Percentiles rank a stretch among this genome's conserved stretches.
Conservation (phyloP, 1,284 basidiomycete species). For the Heterobasidion annosum region DNA sequence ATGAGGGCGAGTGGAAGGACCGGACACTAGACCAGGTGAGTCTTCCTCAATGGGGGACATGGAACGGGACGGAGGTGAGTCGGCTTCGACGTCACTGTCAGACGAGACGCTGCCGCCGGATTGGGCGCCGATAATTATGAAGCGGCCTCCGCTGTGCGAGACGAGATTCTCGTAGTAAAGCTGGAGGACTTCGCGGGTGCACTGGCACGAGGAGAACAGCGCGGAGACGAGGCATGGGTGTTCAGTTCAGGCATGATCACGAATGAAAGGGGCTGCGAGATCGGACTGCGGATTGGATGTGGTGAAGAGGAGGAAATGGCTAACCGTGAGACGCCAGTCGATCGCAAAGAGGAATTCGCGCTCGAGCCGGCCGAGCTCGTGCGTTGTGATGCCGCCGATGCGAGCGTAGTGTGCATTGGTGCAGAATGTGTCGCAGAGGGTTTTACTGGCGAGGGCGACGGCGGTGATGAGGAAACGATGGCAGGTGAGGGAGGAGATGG, state of each 20-base stretch:
- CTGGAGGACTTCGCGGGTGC: constrained; percentile 71
- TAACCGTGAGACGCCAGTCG: constrained; percentile 88
- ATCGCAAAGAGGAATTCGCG: constrained; percentile 85
- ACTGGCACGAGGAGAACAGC: constrained; percentile 29
- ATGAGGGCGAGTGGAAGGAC: constrained; percentile 4
- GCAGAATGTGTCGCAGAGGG: constrained; percentile 89
- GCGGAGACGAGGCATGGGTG: neutral
- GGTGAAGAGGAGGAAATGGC: constrained; percentile 17
- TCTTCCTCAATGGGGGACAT: constrained; percentile 30
- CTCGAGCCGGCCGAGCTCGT: constrained; percentile 88
- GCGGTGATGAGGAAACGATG: constrained; percentile 92
- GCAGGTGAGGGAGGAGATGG: constrained; percentile 87
- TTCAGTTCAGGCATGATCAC: neutral
- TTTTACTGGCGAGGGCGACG: constrained; percentile 83
- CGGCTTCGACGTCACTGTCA: constrained; percentile 55
- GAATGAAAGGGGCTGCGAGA: constrained; percentile 3
- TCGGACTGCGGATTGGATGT: neutral
- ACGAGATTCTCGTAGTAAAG: constrained; percentile 82
- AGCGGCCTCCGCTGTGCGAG: constrained; percentile 57
- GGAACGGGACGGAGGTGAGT: constrained; percentile 38
- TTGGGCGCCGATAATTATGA: constrained; percentile 39
- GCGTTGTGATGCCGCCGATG: constrained; percentile 85
- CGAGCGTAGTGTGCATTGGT: constrained; percentile 89
- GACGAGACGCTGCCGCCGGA: constrained; percentile 29
- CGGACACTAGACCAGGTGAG: neutral